Conservation (phyloP, 2,329 filamentous ascomycete species). For the Monosporascus sp. region DNA sequence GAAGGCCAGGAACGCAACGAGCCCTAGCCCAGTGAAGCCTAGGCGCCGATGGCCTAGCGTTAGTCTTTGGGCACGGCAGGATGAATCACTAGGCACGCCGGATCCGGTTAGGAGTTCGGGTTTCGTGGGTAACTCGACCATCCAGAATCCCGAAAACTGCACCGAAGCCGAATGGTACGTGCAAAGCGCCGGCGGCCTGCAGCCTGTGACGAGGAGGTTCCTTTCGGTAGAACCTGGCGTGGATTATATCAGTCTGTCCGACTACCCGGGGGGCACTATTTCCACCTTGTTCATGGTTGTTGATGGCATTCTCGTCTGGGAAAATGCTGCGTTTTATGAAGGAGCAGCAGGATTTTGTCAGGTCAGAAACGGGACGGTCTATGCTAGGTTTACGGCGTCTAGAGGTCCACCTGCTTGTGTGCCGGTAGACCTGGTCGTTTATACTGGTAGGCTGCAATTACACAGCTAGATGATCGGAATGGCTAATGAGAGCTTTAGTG, state of each 20-base stretch:
- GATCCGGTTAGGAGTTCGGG: not conserved
- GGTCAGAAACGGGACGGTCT: slow-evolving; percentile 4
- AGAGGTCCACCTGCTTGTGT: slow-evolving; percentile 7
- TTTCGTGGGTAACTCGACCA: slow-evolving; percentile 8
- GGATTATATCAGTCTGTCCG: slow-evolving; percentile 8
- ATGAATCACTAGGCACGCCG: not conserved
- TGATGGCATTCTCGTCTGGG: slow-evolving; percentile 11
- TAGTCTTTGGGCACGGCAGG: not conserved
- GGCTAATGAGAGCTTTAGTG: not conserved
- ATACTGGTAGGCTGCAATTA: slow-evolving; percentile 10
- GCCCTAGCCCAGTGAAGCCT: not conserved
- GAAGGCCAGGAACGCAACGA: not conserved
- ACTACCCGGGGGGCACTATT: slow-evolving; percentile 5
- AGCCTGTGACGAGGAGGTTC: not conserved
- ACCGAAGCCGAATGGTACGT: slow-evolving; percentile 9
- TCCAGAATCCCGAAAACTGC: slow-evolving; percentile 6
- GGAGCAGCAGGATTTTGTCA: slow-evolving; percentile 13
- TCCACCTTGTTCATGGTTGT: slow-evolving; percentile 5
- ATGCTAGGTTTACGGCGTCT: slow-evolving; percentile 9
- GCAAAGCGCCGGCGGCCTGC: slow-evolving; percentile 5
- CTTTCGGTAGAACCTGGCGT: slow-evolving; percentile 11
- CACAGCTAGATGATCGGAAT: not conserved
- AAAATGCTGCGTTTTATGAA: slow-evolving; percentile 10
- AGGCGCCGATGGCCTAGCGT: not conserved
- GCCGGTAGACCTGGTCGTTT: slow-evolving; percentile 9